Evolutionary conservation across 106 monocot species (phyloP).

Genomic region (Dioscorea alata): DNA sequence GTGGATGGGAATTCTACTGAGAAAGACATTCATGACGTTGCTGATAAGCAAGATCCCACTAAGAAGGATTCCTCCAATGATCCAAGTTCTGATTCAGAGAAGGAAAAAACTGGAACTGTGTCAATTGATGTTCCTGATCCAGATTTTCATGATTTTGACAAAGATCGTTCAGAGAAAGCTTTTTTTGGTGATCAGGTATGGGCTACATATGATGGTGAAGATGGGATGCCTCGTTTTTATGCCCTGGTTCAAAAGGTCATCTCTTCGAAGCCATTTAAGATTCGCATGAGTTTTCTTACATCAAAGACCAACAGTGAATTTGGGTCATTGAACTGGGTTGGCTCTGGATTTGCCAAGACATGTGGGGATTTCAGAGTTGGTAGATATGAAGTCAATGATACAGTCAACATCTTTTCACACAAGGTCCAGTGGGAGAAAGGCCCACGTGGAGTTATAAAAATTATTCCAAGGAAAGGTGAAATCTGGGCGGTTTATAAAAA

Average conservation of each 20-base stretch:
- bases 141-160: constrained; percentile 73
- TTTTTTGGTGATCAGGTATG: constrained; percentile 51
- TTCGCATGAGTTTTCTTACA: constrained; percentile 44
- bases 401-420: constrained; percentile 54
- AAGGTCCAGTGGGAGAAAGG: constrained; percentile 51
- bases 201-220: constrained; percentile 70
- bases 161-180: constrained; percentile 43
- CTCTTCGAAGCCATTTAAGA: constrained; percentile 50
- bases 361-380: constrained; percentile 55
- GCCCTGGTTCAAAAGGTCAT: constrained; percentile 59
- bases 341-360: constrained; percentile 51
- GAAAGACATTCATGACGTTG: neutral
- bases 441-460: constrained; percentile 31
- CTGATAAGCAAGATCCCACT: constrained; percentile 4
- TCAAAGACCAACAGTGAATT: constrained; percentile 53
- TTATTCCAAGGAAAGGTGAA: constrained; percentile 45
- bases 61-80: constrained; percentile 3
- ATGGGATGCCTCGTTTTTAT: constrained; percentile 72
- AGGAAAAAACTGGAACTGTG: constrained; percentile 10
- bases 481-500: constrained; percentile 59
- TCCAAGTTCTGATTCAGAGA: constrained; percentile 12
- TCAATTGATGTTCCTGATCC: constrained; percentile 65
- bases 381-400: constrained; percentile 33
- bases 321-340: constrained; percentile 50
- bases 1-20: neutral